Base-by-base conservation (phyloP, 441 rosid species). In the Arabidopsis hybrid region DNA sequence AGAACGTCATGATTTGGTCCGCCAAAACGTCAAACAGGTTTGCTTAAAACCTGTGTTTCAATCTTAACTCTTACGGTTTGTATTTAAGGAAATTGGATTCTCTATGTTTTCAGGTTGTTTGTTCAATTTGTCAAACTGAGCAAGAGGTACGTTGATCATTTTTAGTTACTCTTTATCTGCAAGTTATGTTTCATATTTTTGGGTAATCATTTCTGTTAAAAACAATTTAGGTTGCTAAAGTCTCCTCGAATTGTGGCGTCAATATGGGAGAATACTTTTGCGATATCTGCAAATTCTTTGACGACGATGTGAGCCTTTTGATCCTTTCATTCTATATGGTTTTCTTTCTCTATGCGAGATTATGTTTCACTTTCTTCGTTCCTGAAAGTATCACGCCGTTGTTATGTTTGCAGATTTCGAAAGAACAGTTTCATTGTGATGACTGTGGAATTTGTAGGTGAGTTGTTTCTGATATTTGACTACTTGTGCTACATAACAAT, bases 371-470 rank as follows among this genome's bases (percentile, higher is more conserved):
- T 43, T 34, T 64, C n/a, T n/a, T 75, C n/a, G 11, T 26, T 57
- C 39, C 14, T 58, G 7, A 45, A 18, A 26, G 35, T 32, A 26
- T 26, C 1, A 55, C 16, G 9, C 8, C 45, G 39, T 60, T 68
- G 34, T 47, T 56, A 57, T 46, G 65, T 14, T 60, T 75, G 66
- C 78, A 87, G 91, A 83, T 71, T 36, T 55, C 83, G 4, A 87
- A 80, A 74, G 40, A 64, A 29, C 87, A 85, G 40, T 86, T 86
- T 63, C 91, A 85, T 67, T 87, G 93, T 62, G 68, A 81, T 47
- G 87, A 83, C 43, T 86, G 93, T 72, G 91, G 93, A 34, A 88
- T 88, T 71, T 88, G 91, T 79, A 75, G 89, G 89, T 86, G 50
- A 78, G 67, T 81, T 66, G 7, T 34, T 14, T 26, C 61, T 43